Conservation (phyloP, 2,329 filamentous ascomycete species). For the Penicillium janthinellum region DNA sequence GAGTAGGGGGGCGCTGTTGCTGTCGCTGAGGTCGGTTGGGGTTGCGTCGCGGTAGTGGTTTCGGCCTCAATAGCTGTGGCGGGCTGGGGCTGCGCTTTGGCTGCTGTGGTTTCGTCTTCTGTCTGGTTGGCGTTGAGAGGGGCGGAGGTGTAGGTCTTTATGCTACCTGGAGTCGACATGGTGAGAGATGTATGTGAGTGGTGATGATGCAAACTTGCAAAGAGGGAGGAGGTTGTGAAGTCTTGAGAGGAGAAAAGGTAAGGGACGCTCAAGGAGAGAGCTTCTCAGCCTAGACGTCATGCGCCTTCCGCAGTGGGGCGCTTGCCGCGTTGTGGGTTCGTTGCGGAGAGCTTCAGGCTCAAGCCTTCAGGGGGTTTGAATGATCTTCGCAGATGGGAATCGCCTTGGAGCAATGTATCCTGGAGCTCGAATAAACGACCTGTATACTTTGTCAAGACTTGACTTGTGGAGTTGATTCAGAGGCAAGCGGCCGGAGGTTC, state of each 20-base stretch:
- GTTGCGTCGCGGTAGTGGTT: constrained; percentile 13
- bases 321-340: constrained; percentile 10
- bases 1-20: constrained; percentile 39
- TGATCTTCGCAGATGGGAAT: not conserved
- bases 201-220: not conserved
- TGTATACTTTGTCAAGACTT: not conserved
- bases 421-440: not conserved
- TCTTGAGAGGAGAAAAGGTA: not conserved
- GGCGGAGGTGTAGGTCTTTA: constrained; percentile 31
- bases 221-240: not conserved
- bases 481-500: not conserved
- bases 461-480: not conserved
- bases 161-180: constrained; percentile 27
- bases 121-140: constrained; percentile 29
- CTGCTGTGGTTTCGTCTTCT: constrained; percentile 18
- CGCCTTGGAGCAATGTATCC: not conserved
- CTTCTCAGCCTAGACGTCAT: constrained; percentile 24
- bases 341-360: constrained; percentile 1
- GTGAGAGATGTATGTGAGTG: not conserved
- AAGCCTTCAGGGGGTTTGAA: not conserved
- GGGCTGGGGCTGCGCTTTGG: constrained; percentile 24
- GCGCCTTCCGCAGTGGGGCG: constrained; percentile 24
- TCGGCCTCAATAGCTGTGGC: constrained; percentile 24
- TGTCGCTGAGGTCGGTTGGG: constrained; percentile 22
- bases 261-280: constrained; percentile 18